Evolutionary conservation across 495 filamentous ascomycete species (phyloP).

Genomic region (Penicillium coffeae): DNA sequence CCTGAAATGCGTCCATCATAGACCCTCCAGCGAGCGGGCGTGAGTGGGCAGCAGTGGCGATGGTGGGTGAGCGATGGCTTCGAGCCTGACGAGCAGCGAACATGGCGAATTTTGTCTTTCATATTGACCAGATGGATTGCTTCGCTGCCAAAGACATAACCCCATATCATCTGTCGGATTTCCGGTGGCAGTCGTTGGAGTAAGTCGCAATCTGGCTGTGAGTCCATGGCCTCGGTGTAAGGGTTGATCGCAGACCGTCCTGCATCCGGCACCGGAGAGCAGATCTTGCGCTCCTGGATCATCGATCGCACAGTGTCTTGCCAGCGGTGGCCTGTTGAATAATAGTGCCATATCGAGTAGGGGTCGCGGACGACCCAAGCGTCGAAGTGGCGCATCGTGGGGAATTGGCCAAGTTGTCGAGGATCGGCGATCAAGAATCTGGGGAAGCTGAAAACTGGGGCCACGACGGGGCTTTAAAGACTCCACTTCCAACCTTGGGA

Average conservation of each 20-base stretch:
- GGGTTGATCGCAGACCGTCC: constrained; percentile 10
- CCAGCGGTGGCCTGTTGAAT: constrained; percentile 39
- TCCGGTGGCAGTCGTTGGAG: constrained; percentile 45
- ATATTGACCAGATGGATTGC: constrained; percentile 40
- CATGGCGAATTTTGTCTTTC: constrained; percentile 40
- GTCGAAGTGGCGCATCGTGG: constrained; percentile 40
- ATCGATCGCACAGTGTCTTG: constrained; percentile 39
- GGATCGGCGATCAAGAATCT: neutral
- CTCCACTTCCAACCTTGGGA: neutral
- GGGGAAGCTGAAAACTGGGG: too few species aligned
- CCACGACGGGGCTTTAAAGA: neutral
- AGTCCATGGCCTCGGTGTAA: constrained; percentile 15
- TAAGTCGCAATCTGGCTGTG: constrained; percentile 22
- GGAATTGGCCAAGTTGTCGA: neutral
- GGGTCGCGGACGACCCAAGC: constrained; percentile 45
- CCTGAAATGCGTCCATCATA: constrained; percentile 15
- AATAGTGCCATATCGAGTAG: constrained; percentile 46
- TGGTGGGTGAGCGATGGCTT: constrained; percentile 29
- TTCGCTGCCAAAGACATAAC: constrained; percentile 46
- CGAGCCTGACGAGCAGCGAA: constrained; percentile 24
- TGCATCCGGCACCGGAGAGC: constrained; percentile 22
- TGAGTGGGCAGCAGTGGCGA: constrained; percentile 37
- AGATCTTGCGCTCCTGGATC: constrained; percentile 40
- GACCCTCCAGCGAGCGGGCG: constrained; percentile 37
- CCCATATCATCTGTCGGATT: constrained; percentile 54